Evolutionary conservation across 306 rosid species (phyloP).

Genomic region (Rosa chinensis): DNA sequence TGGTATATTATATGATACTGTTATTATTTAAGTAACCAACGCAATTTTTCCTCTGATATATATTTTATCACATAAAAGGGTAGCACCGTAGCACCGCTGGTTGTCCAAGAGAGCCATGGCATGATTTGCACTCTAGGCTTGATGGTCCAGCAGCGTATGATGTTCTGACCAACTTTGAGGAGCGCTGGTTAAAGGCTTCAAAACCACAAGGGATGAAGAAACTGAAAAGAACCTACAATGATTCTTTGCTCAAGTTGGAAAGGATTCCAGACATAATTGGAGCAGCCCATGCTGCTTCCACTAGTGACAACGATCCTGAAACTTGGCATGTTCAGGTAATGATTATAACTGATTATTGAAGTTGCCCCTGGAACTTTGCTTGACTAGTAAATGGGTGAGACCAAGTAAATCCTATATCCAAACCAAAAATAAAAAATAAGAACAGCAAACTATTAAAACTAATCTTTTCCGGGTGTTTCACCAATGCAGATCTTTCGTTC

Average conservation of each 20-base stretch:
- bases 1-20: neutral
- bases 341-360: conserved; percentile 9
- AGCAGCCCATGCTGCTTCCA: conserved; percentile 37
- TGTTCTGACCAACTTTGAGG: conserved; percentile 86
- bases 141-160: conserved; percentile 99
- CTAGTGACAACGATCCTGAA: conserved; percentile 67
- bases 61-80: conserved; percentile 43
- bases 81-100: conserved; percentile 62
- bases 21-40: neutral
- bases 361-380: conserved; percentile 21
- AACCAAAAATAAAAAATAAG: neutral
- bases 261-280: conserved; percentile 68
- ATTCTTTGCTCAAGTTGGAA: conserved; percentile 76
- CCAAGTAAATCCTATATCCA: neutral
- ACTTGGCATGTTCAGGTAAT: conserved; percentile 95
- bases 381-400: conserved; percentile 1
- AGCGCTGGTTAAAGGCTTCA: conserved; percentile 92
- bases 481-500: conserved; percentile 85
- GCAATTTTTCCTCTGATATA: conserved; percentile 19
- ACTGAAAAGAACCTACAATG: conserved; percentile 57
- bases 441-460: neutral
- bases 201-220: conserved; percentile 80
- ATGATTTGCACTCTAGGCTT: conserved; percentile 89
- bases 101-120: conserved; percentile 99
- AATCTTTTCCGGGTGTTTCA: conserved; percentile 22